Evolutionary conservation across 2,329 filamentous ascomycete species (phyloP).

Genomic region (Aspergillus tanneri): DNA sequence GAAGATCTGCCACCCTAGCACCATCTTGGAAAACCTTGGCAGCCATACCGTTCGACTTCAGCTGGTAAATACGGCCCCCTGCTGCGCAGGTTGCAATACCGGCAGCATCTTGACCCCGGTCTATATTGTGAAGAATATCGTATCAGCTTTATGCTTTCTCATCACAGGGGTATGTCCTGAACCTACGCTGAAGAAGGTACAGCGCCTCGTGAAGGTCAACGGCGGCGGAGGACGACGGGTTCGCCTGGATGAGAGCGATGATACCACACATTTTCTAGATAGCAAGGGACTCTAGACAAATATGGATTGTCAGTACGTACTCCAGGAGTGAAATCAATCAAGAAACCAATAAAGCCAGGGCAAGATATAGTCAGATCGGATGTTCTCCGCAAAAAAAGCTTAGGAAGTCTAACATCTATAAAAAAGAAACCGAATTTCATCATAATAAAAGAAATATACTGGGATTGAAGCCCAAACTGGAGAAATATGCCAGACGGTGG

Average conservation of each 20-base stretch:
- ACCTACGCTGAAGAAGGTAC: slow-evolving; percentile 64
- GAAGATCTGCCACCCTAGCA: slow-evolving; percentile 68
- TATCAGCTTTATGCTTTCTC: background rate
- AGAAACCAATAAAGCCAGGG: slow-evolving; percentile 12
- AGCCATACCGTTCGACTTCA: slow-evolving; percentile 88
- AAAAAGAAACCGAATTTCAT: slow-evolving; percentile 44
- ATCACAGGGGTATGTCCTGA: background rate
- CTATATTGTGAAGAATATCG: slow-evolving; percentile 16
- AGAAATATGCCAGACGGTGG: slow-evolving; percentile 5
- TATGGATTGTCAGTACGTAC: slow-evolving; percentile 18
- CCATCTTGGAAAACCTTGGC: slow-evolving; percentile 82
- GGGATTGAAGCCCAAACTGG: slow-evolving; percentile 19
- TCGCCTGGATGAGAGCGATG: slow-evolving; percentile 60
- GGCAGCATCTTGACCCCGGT: slow-evolving; percentile 83
- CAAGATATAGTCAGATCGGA: slow-evolving; percentile 30
- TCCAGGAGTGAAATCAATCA: slow-evolving; percentile 12
- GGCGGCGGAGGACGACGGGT: slow-evolving; percentile 53
- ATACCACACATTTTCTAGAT: slow-evolving; percentile 60
- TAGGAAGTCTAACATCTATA: slow-evolving; percentile 54
- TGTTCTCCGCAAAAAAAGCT: slow-evolving; percentile 44
- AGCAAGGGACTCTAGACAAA: slow-evolving; percentile 23
- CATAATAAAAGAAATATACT: slow-evolving; percentile 23
- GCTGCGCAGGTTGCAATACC: slow-evolving; percentile 74
- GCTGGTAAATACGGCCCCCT: slow-evolving; percentile 80
- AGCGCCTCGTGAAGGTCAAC: slow-evolving; percentile 68